Evolutionary conservation across 1,284 basidiomycete species (phyloP).

Genomic region (Ceratobasidium sp.): DNA sequence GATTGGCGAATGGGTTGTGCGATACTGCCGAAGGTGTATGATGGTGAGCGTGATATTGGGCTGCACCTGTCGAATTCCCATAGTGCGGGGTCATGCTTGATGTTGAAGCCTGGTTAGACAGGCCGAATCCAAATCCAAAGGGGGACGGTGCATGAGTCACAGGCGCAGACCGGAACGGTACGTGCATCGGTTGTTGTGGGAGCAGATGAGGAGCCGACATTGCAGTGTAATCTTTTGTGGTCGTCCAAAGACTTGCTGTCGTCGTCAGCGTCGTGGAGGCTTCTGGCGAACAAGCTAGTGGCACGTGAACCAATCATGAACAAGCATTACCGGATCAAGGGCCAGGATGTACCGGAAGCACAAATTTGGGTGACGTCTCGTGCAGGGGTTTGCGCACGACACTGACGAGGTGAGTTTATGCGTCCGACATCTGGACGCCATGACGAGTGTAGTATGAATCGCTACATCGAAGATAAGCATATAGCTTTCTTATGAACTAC

Average conservation of each 20-base stretch:
- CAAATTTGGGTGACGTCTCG: constrained; percentile 41
- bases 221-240: neutral
- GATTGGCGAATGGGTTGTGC: constrained; percentile 2
- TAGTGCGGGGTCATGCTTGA: constrained; percentile 47
- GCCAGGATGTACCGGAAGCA: constrained; percentile 34
- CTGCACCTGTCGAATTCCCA: constrained; percentile 41
- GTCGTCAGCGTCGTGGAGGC: constrained; percentile 52
- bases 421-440: constrained; percentile 43
- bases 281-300: constrained; percentile 63
- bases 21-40: constrained; percentile 46
- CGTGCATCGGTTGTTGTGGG: constrained; percentile 21
- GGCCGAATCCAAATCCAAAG: constrained; percentile 73
- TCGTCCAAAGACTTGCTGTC: constrained; percentile 1
- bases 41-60: constrained; percentile 52
- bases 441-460: constrained; percentile 76
- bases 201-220: constrained; percentile 30
- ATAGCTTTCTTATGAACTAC: constrained; percentile 71
- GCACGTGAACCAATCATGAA: constrained; percentile 59
- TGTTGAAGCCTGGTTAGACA: constrained; percentile 45
- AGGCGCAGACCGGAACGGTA: constrained; percentile 68
- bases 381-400: constrained; percentile 43
- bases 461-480: constrained; percentile 79
- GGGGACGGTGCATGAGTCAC: constrained; percentile 67
- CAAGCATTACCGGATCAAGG: constrained; percentile 32
- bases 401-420: constrained; percentile 48